A percentile compares a stretch with the other conserved stretches of the same genome.
These are phyloP conservation scores for Calocera cornea DNA, from an alignment of 768 basidiomycete genomes.

Conservation along the genomic window DNA sequence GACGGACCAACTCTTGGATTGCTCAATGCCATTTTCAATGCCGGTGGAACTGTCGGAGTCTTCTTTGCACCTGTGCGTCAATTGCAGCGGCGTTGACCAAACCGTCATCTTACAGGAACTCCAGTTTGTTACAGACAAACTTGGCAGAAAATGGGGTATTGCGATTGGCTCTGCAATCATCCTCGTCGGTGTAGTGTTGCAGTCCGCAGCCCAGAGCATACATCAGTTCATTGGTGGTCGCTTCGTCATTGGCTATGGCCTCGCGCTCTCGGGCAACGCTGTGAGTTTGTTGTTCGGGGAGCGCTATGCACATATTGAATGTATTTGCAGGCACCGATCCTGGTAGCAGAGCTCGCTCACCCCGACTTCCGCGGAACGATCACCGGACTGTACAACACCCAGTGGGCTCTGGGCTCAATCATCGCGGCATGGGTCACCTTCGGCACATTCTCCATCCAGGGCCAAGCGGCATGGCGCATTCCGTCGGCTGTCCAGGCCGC, in stretches of 20 bases:
- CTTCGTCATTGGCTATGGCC: slow-evolving; percentile 25
- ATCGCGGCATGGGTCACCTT: slow-evolving; percentile 20
- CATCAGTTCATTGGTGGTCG: slow-evolving; percentile 73
- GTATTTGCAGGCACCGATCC: slow-evolving; percentile 50
- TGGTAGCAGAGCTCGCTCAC: slow-evolving; percentile 75
- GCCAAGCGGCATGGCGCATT: slow-evolving; percentile 5
- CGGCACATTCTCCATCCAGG: slow-evolving; percentile 1
- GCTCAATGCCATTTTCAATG: slow-evolving; percentile 44
- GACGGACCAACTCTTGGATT: slow-evolving; percentile 37
- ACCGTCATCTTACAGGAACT: not conserved
- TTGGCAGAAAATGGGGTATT: slow-evolving; percentile 55
- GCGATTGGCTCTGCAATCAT: slow-evolving; percentile 60
- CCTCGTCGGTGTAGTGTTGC: slow-evolving; percentile 51
- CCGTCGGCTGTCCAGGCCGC: not conserved
- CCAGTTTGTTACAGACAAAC: slow-evolving; percentile 45
- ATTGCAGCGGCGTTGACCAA: too few relatives aligned
- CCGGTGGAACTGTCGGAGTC: not conserved
- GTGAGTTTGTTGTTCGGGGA: not conserved
- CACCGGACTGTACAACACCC: slow-evolving; percentile 67
- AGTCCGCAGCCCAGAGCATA: slow-evolving; percentile 53
- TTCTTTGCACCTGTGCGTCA: slow-evolving; percentile 14
- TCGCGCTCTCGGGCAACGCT: slow-evolving; percentile 5
- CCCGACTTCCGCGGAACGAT: slow-evolving; percentile 68
- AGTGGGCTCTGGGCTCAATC: slow-evolving; percentile 77
- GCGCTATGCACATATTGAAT: not conserved